A percentile compares a stretch with the other conserved stretches of the same genome.
Evolutionary conservation across 2,329 filamentous ascomycete species (phyloP).

Genomic region (Myriosclerotinia scirpicola): DNA sequence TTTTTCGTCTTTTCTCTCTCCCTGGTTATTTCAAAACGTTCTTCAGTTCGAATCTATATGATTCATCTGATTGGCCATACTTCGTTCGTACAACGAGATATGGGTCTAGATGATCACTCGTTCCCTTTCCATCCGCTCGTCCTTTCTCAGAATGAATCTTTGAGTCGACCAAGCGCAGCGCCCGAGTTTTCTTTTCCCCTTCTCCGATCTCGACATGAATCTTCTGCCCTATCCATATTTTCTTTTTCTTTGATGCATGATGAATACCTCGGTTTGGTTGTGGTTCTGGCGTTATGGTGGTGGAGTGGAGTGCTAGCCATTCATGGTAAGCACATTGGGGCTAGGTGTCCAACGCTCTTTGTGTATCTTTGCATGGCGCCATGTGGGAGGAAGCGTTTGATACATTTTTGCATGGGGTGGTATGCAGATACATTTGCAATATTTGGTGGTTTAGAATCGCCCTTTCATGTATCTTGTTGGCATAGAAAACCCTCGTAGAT

Average conservation of each 20-base stretch:
- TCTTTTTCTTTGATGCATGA: conserved; percentile 19
- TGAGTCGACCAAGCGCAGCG: conserved; percentile 12
- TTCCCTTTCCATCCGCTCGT: conserved; percentile 15
- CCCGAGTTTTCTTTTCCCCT: conserved; percentile 19
- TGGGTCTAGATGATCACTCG: conserved; percentile 14
- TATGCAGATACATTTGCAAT: background rate
- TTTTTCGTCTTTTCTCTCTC: conserved; percentile 24
- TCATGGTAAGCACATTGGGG: conserved; percentile 20
- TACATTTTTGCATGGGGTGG: background rate
- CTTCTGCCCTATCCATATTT: background rate
- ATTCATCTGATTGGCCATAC: conserved; percentile 10
- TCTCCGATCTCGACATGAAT: conserved; percentile 13
- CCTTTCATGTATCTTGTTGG: background rate
- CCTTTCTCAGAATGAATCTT: conserved; percentile 17
- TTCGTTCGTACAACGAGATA: conserved; percentile 17
- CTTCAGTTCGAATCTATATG: conserved; percentile 12
- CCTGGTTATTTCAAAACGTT: conserved; percentile 8
- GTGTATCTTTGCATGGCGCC: conserved; percentile 2
- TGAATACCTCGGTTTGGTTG: conserved; percentile 17
- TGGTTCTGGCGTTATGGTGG: conserved; percentile 3
- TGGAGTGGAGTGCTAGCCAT: conserved; percentile 14
- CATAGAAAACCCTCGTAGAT: conserved; percentile 1
- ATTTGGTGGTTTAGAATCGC: background rate
- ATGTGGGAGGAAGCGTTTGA: background rate
- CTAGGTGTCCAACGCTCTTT: background rate